phyloP scores from a whole-genome alignment of 306 rosid genomes.

The Sphenostylis stenocarpa region DNA sequence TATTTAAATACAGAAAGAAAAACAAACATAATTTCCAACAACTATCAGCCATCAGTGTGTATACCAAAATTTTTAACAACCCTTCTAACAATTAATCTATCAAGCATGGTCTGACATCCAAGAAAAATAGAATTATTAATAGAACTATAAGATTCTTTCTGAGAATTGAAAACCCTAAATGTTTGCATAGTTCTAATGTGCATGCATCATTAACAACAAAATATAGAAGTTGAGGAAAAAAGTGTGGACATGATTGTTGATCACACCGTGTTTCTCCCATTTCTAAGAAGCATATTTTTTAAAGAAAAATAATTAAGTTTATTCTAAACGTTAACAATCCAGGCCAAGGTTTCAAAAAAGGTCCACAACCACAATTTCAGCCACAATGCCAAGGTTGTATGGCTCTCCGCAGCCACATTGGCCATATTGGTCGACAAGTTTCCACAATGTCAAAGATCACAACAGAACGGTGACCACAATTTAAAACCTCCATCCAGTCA shows the following conservation, averaged over 20 bases:
- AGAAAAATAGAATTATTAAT: not conserved
- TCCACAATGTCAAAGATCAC: not conserved
- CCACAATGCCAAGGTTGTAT: not conserved
- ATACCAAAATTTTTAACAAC: not conserved
- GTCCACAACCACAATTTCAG: not conserved
- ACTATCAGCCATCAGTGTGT: not conserved
- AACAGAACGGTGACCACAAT: not conserved
- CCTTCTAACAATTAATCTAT: not conserved
- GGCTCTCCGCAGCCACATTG: not conserved
- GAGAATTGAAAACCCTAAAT: not conserved
- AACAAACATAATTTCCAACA: not conserved
- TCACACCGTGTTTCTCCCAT: not conserved
- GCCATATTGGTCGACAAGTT: not conserved
- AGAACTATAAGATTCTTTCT: slow-evolving; percentile 6
- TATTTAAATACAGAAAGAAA: slow-evolving; percentile 1
- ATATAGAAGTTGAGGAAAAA: not conserved
- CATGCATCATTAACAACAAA: slow-evolving; percentile 2
- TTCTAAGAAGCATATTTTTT: not conserved
- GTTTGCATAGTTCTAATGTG: not conserved
- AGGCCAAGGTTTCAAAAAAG: not conserved
- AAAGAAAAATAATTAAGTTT: not conserved
- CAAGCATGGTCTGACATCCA: not conserved
- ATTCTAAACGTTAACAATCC: not conserved
- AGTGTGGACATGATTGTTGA: not conserved
- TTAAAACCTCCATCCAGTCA: not conserved